phyloP scores from a whole-genome alignment of 2,329 filamentous ascomycete species.

The Epichloe sp. region DNA sequence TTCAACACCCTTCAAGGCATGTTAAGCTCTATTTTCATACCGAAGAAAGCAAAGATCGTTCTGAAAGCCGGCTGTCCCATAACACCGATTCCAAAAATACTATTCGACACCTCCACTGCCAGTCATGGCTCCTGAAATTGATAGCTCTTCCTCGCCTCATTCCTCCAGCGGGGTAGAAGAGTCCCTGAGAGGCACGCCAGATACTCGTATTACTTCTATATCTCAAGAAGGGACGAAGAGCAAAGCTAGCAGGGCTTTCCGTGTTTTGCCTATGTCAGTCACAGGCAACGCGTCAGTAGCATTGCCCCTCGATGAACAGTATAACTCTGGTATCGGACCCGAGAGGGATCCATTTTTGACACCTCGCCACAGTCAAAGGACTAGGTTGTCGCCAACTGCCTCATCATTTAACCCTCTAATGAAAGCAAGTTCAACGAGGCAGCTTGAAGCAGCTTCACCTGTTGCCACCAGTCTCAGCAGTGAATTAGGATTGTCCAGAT shows the following conservation, averaged over 20 bases:
- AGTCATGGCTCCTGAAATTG: constrained; percentile 14
- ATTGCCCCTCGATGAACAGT: constrained; percentile 14
- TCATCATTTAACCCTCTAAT: constrained; percentile 42
- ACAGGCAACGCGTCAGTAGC: constrained; percentile 9
- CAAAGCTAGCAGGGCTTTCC: constrained; percentile 22
- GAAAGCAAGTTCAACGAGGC: constrained; percentile 7
- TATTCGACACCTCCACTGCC: neutral
- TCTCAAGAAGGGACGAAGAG: constrained; percentile 43
- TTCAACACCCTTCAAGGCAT: neutral
- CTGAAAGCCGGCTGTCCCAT: neutral
- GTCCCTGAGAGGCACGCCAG: constrained; percentile 50
- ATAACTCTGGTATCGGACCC: constrained; percentile 11
- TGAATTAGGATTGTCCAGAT: constrained; percentile 32
- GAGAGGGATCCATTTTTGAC: constrained; percentile 45
- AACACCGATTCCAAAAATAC: neutral
- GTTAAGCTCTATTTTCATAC: neutral
- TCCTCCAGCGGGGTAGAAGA: constrained; percentile 39
- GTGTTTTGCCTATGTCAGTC: constrained; percentile 16
- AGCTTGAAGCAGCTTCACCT: constrained; percentile 12
- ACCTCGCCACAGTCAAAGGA: constrained; percentile 16
- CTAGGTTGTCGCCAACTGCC: constrained; percentile 50
- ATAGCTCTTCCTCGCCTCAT: constrained; percentile 35
- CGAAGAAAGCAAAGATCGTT: neutral
- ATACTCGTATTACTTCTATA: constrained; percentile 49
- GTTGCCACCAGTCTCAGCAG: constrained; percentile 29